phyloP scores from a whole-genome alignment of 2,329 filamentous ascomycete genomes.

The Mycosphaerella sp. region DNA sequence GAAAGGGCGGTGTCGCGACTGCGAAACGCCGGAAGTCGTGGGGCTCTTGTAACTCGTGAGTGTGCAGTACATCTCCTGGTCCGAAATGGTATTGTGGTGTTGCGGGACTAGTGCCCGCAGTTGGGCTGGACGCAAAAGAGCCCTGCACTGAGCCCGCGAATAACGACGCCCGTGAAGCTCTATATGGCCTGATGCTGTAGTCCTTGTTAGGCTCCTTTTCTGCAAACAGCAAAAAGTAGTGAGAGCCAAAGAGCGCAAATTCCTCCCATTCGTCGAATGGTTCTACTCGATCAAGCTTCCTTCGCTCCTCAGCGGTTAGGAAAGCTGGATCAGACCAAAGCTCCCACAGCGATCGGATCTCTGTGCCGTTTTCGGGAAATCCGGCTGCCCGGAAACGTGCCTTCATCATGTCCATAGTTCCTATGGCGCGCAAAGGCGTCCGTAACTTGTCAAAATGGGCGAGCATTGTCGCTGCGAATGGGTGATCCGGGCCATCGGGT shows the following conservation, averaged over 20 bases:
- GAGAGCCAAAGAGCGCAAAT: conserved; percentile 74
- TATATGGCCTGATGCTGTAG: conserved; percentile 21
- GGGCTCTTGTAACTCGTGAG: conserved; percentile 26
- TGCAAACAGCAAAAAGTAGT: conserved; percentile 75
- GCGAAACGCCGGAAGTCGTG: conserved; percentile 37
- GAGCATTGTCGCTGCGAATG: conserved; percentile 83
- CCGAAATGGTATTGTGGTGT: conserved; percentile 24
- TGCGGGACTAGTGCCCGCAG: conserved; percentile 16
- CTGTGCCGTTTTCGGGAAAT: conserved; percentile 52
- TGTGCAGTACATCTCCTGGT: conserved; percentile 24
- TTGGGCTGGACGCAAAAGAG: conserved; percentile 19
- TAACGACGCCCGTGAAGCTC: conserved; percentile 23
- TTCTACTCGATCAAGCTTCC: conserved; percentile 62
- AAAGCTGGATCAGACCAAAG: conserved; percentile 69
- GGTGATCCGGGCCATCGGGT: conserved; percentile 69
- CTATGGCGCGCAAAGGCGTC: conserved; percentile 69
- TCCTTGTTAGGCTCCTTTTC: conserved; percentile 37
- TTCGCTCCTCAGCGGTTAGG: conserved; percentile 55
- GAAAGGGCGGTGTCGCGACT: conserved; percentile 33
- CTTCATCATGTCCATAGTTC: conserved; percentile 58
- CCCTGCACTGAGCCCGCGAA: conserved; percentile 21
- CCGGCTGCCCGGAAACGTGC: conserved; percentile 62
- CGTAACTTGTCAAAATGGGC: conserved; percentile 74
- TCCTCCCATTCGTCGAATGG: conserved; percentile 97
- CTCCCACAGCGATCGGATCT: conserved; percentile 69